A percentile compares a stretch with the other conserved stretches of the same genome.
Conservation (phyloP, 1,139 yeast species). For the Pichiaceae sp. region DNA sequence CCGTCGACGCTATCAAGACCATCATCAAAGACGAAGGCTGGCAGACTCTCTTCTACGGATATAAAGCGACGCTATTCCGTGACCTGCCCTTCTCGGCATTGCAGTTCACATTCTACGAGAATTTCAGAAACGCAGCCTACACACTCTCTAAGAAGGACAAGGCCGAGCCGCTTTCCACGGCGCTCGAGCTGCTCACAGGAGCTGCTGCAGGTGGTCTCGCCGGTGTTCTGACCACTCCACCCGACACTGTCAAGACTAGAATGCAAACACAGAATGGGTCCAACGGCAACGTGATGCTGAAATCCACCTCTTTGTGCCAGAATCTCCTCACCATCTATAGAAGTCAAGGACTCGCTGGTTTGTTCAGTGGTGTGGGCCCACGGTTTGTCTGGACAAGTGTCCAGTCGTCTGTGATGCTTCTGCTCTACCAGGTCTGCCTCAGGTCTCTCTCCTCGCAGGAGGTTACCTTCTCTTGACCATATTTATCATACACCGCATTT, state of each 20-base stretch:
- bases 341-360: conserved; percentile 69
- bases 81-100: conserved; percentile 93
- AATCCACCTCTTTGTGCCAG: conserved; percentile 46
- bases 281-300: conserved; percentile 23
- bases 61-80: conserved; percentile 84
- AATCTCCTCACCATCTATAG: conserved; percentile 63
- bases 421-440: conserved; percentile 65
- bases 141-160: conserved; percentile 20
- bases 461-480: conserved; percentile 8
- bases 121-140: conserved; percentile 62
- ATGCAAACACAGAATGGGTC: conserved; percentile 61
- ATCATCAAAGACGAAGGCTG: conserved; percentile 65
- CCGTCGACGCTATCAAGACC: conserved; percentile 58
- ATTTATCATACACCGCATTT: not conserved
- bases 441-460: conserved; percentile 27
- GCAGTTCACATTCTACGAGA: conserved; percentile 92
- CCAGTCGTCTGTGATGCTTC: conserved; percentile 90
- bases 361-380: conserved; percentile 94
- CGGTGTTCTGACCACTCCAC: conserved; percentile 50
- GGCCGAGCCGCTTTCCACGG: conserved; percentile 42
- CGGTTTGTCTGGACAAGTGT: conserved; percentile 93
- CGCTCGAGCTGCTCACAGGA: conserved; percentile 71
- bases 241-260: conserved; percentile 91
- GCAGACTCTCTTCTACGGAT: conserved; percentile 75
- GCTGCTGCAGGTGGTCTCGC: conserved; percentile 97